phyloP scores from a whole-genome alignment of 208 protist species.

The Leishmania amazonensis region DNA sequence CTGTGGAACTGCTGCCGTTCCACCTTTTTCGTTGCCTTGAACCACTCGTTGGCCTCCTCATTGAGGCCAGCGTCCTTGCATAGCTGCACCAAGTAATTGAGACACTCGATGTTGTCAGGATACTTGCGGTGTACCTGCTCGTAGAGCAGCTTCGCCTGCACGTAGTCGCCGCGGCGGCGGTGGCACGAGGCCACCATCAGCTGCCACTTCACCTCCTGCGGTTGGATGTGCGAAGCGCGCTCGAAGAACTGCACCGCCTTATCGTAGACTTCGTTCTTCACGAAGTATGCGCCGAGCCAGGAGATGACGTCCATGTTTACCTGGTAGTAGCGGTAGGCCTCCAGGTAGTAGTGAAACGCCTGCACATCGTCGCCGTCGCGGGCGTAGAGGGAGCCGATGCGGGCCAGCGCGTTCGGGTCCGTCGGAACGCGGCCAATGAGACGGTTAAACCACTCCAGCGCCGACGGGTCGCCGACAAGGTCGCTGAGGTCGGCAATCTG shows the following conservation, averaged over 20 bases:
- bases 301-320: constrained; percentile 97
- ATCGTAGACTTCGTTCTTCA: constrained; percentile 97
- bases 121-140: constrained; percentile 91
- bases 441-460: constrained; percentile 85
- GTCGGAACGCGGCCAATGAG: constrained; percentile 92
- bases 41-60: constrained; percentile 93
- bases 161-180: constrained; percentile 90
- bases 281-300: constrained; percentile 97
- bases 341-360: constrained; percentile 95
- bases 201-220: constrained; percentile 96
- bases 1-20: constrained; percentile 68
- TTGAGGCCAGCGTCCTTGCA: constrained; percentile 90
- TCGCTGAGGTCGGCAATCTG: constrained; percentile 96
- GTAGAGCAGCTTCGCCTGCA: constrained; percentile 94
- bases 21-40: constrained; percentile 80
- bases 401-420: constrained; percentile 94
- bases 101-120: constrained; percentile 96
- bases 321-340: constrained; percentile 97
- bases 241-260: constrained; percentile 98
- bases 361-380: constrained; percentile 92
- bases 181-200: constrained; percentile 97
- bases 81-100: constrained; percentile 94
- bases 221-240: constrained; percentile 95
- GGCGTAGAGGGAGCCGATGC: constrained; percentile 93
- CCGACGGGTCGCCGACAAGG: constrained; percentile 62